Evolutionary conservation across 2,329 filamentous ascomycete species (phyloP), one percentile per base, ranked within the genome.

Genomic region (Aspergillus pseudoviridinutans): DNA sequence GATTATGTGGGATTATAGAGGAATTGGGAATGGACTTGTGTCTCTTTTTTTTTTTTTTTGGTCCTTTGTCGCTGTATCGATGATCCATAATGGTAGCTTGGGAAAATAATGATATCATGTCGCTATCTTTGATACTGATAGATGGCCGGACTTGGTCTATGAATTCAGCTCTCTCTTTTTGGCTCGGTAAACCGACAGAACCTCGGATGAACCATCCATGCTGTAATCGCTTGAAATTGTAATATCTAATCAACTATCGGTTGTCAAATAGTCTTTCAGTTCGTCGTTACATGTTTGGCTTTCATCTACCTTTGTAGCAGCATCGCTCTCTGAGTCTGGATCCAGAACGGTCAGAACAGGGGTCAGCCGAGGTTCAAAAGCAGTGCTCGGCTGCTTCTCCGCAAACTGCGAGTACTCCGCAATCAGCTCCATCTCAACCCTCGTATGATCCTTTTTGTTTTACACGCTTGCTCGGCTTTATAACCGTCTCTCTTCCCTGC

Each of bases 381-480:
- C 41, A 42, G 60, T 56, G 8, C 60, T 66, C 68, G 67, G 67
- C 67, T 68, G 12, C 54, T 57, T 69, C 67, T 69, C 67, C 68
- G 67, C 66, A 63, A 44, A 41, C 29, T 28, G 52, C 58, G 61
- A 59, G 60, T 59, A 58, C 61, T 69, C 67, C 67, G 67, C 67
- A 68, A 58, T 24, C 27, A 47, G 5, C 44, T 24, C 20, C 44
- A 44, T 22, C 41, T 44, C 52, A 46, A 50, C n/a, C 7, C 22
- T 52, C 29, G 38, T 41, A 56, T 53, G 46, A 56, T 24, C 49
- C 42, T 35, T 14, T 63, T 57, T 56, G 56, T 59, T 57, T 57
- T 50, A 35, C 28, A 41, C 49, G 51, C 58, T 56, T 51, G 38
- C 55, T 50, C 29, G 24, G 12, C 51, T 59, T 56, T 57, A 51